Percentiles rank a stretch among this genome's conserved stretches.
Conservation (phyloP, 1,139 yeast genomes). For the Suhomyces coccinellae region DNA sequence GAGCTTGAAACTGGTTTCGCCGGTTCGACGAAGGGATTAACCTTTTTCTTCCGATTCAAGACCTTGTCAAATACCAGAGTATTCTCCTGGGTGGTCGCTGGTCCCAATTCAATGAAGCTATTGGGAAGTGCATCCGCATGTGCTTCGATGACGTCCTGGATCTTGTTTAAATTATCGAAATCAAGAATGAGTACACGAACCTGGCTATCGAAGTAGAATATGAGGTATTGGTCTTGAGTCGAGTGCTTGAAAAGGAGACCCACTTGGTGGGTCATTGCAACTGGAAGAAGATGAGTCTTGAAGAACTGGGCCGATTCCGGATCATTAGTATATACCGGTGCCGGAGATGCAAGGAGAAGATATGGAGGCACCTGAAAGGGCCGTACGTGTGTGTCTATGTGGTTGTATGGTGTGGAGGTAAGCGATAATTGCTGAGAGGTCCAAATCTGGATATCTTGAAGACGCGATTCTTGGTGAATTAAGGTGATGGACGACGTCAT, state of each 20-base stretch:
- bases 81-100: constrained; percentile 7
- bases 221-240: constrained; percentile 9
- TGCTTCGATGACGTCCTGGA: constrained; percentile 4
- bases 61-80: constrained; percentile 39
- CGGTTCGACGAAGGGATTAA: constrained; percentile 17
- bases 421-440: not conserved
- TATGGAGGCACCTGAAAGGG: constrained; percentile 29
- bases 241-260: constrained; percentile 18
- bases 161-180: constrained; percentile 14
- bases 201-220: constrained; percentile 14
- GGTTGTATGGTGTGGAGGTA: constrained; percentile 9
- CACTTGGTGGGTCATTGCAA: constrained; percentile 10
- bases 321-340: constrained; percentile 29
- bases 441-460: constrained; percentile 33
- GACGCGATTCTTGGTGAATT: constrained; percentile 6
- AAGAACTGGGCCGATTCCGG: constrained; percentile 28
- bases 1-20: constrained; percentile 11
- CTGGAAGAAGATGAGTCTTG: constrained; percentile 20
- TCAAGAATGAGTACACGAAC: constrained; percentile 16
- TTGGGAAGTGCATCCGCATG: constrained; percentile 3
- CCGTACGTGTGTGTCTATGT: constrained; percentile 4
- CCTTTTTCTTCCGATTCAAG: constrained; percentile 27
- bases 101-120: constrained; percentile 6
- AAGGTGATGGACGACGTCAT: constrained; percentile 16
- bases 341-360: constrained; percentile 26